Percentiles rank a stretch among this genome's conserved stretches.
Evolutionary conservation across 441 rosid genomes (phyloP).

Genomic region (Cnidoscolus chayamansa): DNA sequence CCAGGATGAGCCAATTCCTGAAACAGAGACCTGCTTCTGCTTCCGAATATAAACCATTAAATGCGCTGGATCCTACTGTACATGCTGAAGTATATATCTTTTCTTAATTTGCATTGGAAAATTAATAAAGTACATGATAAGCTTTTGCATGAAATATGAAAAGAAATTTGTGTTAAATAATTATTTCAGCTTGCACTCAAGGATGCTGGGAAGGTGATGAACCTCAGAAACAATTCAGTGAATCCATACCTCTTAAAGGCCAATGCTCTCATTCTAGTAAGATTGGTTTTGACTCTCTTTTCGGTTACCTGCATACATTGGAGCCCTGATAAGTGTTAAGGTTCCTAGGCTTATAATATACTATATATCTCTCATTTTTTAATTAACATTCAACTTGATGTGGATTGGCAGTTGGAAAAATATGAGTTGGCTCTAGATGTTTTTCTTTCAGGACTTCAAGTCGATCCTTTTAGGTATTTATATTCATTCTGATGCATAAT

Average conservation of each 20-base stretch:
- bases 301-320: background rate
- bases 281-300: slow-evolving; percentile 18
- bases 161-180: slow-evolving; percentile 18
- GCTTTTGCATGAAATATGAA: slow-evolving; percentile 12
- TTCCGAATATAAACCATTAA: slow-evolving; percentile 71
- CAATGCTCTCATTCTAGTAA: slow-evolving; percentile 72
- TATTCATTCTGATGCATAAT: slow-evolving; percentile 14
- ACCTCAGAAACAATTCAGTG: slow-evolving; percentile 47
- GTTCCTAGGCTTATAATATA: background rate
- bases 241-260: slow-evolving; percentile 63
- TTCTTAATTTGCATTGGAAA: slow-evolving; percentile 1
- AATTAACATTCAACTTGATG: slow-evolving; percentile 4
- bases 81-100: slow-evolving; percentile 75
- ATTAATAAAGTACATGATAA: background rate
- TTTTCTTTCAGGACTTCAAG: slow-evolving; percentile 82
- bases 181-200: slow-evolving; percentile 78
- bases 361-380: background rate
- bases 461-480: slow-evolving; percentile 81
- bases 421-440: slow-evolving; percentile 73
- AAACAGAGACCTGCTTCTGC: slow-evolving; percentile 65
- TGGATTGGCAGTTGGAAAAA: slow-evolving; percentile 67
- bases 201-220: slow-evolving; percentile 83
- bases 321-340: background rate
- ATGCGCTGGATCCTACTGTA: slow-evolving; percentile 84
- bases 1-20: slow-evolving; percentile 73